phyloP scores from a whole-genome alignment of 2,329 filamentous ascomycete genomes.

The Colletotrichum australisinense region DNA sequence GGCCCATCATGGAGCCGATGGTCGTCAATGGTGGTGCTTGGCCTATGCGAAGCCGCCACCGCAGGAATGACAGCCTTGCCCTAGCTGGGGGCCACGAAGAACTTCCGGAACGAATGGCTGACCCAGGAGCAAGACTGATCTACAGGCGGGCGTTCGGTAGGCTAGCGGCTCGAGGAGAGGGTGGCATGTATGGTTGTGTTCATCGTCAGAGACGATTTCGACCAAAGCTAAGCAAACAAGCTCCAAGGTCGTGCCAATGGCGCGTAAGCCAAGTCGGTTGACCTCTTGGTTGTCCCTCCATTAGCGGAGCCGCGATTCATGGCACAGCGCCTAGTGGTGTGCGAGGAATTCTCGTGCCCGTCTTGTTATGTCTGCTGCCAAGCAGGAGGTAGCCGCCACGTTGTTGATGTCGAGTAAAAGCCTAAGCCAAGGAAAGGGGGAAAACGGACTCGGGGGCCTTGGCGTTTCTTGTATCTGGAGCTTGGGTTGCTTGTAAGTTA shows the following conservation, averaged over 20 bases:
- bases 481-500: slow-evolving; percentile 2
- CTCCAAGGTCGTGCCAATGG: neutral
- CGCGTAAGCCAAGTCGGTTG: slow-evolving; percentile 25
- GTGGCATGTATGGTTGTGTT: neutral
- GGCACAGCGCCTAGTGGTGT: neutral
- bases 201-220: neutral
- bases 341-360: neutral
- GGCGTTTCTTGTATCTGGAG: slow-evolving; percentile 30
- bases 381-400: slow-evolving; percentile 10
- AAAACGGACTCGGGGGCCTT: slow-evolving; percentile 17
- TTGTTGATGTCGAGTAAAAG: neutral
- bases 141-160: neutral
- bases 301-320: slow-evolving; percentile 2
- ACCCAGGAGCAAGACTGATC: slow-evolving; percentile 16
- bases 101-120: slow-evolving; percentile 6
- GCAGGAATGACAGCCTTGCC: neutral
- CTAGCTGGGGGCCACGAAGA: slow-evolving; percentile 16
- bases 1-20: neutral
- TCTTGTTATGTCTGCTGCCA: slow-evolving; percentile 17
- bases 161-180: neutral
- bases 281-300: neutral
- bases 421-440: neutral
- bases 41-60: neutral
- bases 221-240: slow-evolving; percentile 11
- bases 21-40: neutral